A percentile compares a stretch with the other conserved stretches of the same genome.
Conservation (phyloP, 2,329 filamentous ascomycete species). For the Neonectria sp. region DNA sequence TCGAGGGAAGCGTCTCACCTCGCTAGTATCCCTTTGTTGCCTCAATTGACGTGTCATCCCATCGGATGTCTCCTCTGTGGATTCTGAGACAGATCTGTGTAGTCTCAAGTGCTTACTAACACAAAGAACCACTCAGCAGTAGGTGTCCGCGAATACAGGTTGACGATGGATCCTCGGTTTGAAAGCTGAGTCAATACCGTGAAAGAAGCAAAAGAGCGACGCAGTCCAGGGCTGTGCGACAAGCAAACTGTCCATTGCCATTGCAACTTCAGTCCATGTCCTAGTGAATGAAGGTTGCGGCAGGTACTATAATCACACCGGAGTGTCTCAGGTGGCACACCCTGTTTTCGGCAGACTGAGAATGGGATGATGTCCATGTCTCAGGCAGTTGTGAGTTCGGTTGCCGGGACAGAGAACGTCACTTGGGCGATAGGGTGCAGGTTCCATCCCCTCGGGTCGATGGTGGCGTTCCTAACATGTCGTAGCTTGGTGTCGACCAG, state of each 20-base stretch:
- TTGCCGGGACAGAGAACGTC: neutral
- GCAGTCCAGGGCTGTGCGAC: too few relatives aligned
- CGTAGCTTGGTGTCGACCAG: too few relatives aligned
- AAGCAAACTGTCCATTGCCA: too few relatives aligned
- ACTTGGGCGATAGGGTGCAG: too few relatives aligned
- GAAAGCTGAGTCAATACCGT: neutral
- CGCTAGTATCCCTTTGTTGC: conserved; percentile 27
- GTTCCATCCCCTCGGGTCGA: too few relatives aligned
- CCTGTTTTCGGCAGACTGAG: neutral
- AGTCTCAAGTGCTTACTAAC: neutral
- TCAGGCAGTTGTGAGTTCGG: neutral
- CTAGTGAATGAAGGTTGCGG: neutral
- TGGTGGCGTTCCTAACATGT: too few relatives aligned
- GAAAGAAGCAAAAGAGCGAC: neutral
- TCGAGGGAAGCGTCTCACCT: conserved; percentile 16
- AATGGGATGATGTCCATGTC: neutral
- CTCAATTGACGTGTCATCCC: conserved; percentile 27
- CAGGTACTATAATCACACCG: neutral
- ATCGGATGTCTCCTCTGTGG: conserved; percentile 33
- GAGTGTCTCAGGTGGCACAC: neutral
- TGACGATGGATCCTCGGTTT: neutral
- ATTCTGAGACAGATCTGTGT: conserved; percentile 33
- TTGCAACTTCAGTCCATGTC: neutral
- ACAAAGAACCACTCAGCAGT: neutral
- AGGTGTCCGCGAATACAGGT: neutral